Evolutionary conservation across 495 filamentous ascomycete species (phyloP), one percentile per base, ranked within the genome.

Genomic region (Bathelium albidoporum): DNA sequence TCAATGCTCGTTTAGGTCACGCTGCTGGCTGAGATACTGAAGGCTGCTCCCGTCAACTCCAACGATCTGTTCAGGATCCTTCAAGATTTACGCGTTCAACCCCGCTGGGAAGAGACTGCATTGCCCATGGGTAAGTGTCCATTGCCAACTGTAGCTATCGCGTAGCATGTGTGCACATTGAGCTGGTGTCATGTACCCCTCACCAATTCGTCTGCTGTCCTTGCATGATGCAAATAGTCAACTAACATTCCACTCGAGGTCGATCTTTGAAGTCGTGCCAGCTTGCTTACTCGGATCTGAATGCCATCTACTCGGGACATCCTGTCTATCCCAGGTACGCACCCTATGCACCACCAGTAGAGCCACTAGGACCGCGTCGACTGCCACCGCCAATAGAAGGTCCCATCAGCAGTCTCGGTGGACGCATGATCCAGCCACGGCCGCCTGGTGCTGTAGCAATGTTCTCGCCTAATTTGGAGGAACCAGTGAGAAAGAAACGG

Each of bases 41-140:
- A 55, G 16, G 49, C 49, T 55, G 49, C 49, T 55, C 49, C 49
- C 22, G 49, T 55, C 2, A 55, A 55, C 49, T 26, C 49, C 49
- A 55, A 55, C 29, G 49, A 55, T 55, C 16, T 55, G 9, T 55
- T 55, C 24, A 55, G 49, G 29, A 55, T 55, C 22, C 20, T 55
- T 11, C 49, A 55, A 55, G 49, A 55, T 55, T 20, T 55, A 29
- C 49, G 49, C 49, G 49, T 55, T 24, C 49, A 55, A 16, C 49
- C 49, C 24, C 12, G 49, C 22, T 55, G 49, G 49, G 49, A 55
- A 29, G 49, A 55, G 2, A 55, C 20, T 28, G 49, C 49, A 9
- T 55, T 55, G 16, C 49, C 49, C 10, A 2, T 55, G 22, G 49
- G 49, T 55, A 29, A 55, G 49, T 9, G 29, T 26, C 9, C 20